Conservation (phyloP, 2,329 filamentous ascomycete species). For the Xylariomycetidae sp. region DNA sequence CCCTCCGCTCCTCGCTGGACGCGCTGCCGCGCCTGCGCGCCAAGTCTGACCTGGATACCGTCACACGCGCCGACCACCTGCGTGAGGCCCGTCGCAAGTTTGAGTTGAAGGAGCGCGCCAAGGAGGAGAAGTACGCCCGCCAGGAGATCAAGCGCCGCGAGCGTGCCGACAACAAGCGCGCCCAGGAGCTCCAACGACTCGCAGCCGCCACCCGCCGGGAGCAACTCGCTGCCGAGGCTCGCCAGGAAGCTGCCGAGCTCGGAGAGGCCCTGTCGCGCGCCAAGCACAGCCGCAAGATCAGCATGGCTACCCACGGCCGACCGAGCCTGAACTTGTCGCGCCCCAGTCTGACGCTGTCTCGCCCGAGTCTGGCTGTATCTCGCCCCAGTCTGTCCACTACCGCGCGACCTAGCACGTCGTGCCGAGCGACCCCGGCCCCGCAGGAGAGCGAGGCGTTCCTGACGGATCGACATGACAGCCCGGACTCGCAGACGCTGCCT, state of each 20-base stretch:
- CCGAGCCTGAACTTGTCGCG: constrained; percentile 21
- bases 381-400: constrained; percentile 22
- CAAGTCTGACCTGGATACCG: constrained; percentile 53
- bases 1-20: constrained; percentile 54
- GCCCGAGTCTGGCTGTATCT: constrained; percentile 19
- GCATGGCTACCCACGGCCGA: constrained; percentile 23
- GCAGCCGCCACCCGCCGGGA: constrained; percentile 40
- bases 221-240: constrained; percentile 33
- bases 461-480: constrained; percentile 43
- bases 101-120: constrained; percentile 53
- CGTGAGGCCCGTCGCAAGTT: constrained; percentile 57
- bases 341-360: constrained; percentile 20
- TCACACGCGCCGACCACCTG: constrained; percentile 49
- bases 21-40: constrained; percentile 52
- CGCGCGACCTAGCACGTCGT: no score
- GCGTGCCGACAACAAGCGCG: constrained; percentile 52
- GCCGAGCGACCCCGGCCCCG: no score
- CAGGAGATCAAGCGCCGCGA: constrained; percentile 54
- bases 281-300: constrained; percentile 26
- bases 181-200: constrained; percentile 43
- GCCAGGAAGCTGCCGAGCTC: constrained; percentile 30
- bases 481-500: constrained; percentile 23
- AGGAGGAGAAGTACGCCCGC: constrained; percentile 57
- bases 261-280: constrained; percentile 24
- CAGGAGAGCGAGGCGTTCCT: no score